phyloP scores from a whole-genome alignment of 768 basidiomycete species.

The Guyanaporus albipodus region DNA sequence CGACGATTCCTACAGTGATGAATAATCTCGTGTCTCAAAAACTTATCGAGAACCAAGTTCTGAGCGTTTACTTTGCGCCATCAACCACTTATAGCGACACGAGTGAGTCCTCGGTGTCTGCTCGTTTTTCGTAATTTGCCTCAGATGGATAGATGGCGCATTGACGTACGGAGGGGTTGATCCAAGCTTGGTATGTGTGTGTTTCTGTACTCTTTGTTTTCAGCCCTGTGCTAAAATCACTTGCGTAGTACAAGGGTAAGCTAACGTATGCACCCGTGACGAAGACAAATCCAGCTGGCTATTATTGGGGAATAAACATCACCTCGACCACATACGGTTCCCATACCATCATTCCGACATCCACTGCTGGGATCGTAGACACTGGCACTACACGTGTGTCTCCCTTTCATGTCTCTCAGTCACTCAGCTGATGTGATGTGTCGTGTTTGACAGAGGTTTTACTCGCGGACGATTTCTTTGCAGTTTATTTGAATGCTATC shows the following conservation, averaged over 20 bases:
- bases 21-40: slow-evolving; percentile 23
- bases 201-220: background rate
- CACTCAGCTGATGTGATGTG: background rate
- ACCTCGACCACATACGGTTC: slow-evolving; percentile 15
- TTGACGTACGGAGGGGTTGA: slow-evolving; percentile 25
- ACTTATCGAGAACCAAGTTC: slow-evolving; percentile 12
- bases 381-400: slow-evolving; percentile 24
- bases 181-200: slow-evolving; percentile 9
- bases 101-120: slow-evolving; percentile 4
- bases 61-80: slow-evolving; percentile 25
- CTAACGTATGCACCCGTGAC: slow-evolving; percentile 27
- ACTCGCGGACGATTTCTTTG: slow-evolving; percentile 21
- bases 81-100: slow-evolving; percentile 12
- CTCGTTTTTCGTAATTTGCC: background rate
- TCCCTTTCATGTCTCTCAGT: too few species aligned
- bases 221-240: background rate
- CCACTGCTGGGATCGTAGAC: slow-evolving; percentile 29
- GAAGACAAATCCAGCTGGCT: slow-evolving; percentile 17
- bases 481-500: slow-evolving; percentile 12
- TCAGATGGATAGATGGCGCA: slow-evolving; percentile 19
- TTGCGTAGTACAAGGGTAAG: slow-evolving; percentile 19
- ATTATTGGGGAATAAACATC: slow-evolving; percentile 31
- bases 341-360: slow-evolving; percentile 10
- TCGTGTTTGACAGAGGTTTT: slow-evolving; percentile 12
- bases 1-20: slow-evolving; percentile 23